phyloP scores from a whole-genome alignment of 192 early-diverging fungal species.

The Coemansia sp. region DNA sequence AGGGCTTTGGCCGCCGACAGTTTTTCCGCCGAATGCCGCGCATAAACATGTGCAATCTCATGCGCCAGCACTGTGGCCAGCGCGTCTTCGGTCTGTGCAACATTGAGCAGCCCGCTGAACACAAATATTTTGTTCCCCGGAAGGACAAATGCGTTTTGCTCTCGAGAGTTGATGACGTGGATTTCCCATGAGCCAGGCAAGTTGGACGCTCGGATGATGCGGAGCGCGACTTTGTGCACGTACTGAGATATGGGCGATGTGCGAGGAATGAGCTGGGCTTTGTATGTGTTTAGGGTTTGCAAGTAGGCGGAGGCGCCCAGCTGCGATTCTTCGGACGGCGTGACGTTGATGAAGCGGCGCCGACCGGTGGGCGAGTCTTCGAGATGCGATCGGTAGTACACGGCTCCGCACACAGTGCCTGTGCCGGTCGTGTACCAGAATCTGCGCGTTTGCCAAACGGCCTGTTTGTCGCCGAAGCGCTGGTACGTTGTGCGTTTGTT shows the following conservation, averaged over 20 bases:
- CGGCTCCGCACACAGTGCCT: constrained; percentile 12
- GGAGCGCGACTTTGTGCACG: constrained; percentile 69
- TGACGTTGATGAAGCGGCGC: constrained; percentile 49
- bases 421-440: constrained; percentile 38
- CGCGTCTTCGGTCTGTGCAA: constrained; percentile 78
- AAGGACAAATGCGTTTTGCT: constrained; percentile 92
- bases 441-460: constrained; percentile 17
- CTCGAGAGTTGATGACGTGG: constrained; percentile 78
- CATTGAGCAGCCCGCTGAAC: constrained; percentile 87
- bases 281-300: constrained; percentile 66
- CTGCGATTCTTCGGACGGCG: constrained; percentile 15
- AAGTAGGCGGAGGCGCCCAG: constrained; percentile 73
- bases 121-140: constrained; percentile 98
- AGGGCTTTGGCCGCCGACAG: constrained; percentile 71
- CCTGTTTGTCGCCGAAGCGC: constrained; percentile 13
- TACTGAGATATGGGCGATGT: constrained; percentile 62
- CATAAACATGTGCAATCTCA: constrained; percentile 91
- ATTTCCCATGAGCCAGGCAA: constrained; percentile 86
- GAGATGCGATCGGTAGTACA: constrained; percentile 45
- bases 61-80: constrained; percentile 93
- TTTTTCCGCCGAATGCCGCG: constrained; percentile 89
- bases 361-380: constrained; percentile 54
- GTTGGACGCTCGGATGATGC: constrained; percentile 69
- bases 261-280: constrained; percentile 65
- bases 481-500: not conserved